Evolutionary conservation across 1,284 basidiomycete genomes (phyloP).

Genomic region (Ustilago xerochloae): DNA sequence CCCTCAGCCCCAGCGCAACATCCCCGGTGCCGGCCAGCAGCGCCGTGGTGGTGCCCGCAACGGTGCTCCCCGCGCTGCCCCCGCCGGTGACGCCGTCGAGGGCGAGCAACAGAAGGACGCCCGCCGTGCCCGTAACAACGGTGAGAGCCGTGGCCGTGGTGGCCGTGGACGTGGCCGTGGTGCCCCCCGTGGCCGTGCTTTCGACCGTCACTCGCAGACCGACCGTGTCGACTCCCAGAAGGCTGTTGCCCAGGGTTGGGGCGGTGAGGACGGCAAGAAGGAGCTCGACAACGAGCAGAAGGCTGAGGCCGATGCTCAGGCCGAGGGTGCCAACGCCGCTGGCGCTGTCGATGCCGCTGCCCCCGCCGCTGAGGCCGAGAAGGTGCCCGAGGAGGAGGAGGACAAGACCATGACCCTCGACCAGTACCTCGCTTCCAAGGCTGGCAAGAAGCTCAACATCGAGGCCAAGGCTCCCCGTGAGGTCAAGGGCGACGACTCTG

Average conservation of each 20-base stretch:
- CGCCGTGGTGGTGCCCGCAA: constrained; percentile 47
- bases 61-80: constrained; percentile 49
- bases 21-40: constrained; percentile 61
- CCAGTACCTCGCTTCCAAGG: constrained; percentile 81
- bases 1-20: constrained; percentile 49
- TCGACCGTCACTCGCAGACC: constrained; percentile 84
- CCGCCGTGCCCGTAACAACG: constrained; percentile 38
- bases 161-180: constrained; percentile 71
- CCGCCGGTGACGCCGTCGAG: constrained; percentile 40
- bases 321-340: constrained; percentile 53
- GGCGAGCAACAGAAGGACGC: constrained; percentile 49
- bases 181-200: constrained; percentile 76
- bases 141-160: constrained; percentile 69
- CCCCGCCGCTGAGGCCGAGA: constrained; percentile 55
- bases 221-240: constrained; percentile 85
- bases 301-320: constrained; percentile 70
- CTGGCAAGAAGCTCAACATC: constrained; percentile 67
- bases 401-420: constrained; percentile 88
- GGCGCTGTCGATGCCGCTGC: constrained; percentile 66
- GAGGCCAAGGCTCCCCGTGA: constrained; percentile 52
- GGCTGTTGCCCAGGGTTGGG: constrained; percentile 90
- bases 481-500: constrained; percentile 54
- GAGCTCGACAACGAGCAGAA: constrained; percentile 82
- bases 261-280: constrained; percentile 82
- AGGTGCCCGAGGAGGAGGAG: constrained; percentile 79